Evolutionary conservation across 495 filamentous ascomycete species (phyloP).

Genomic region (Penicillium bovifimosum): DNA sequence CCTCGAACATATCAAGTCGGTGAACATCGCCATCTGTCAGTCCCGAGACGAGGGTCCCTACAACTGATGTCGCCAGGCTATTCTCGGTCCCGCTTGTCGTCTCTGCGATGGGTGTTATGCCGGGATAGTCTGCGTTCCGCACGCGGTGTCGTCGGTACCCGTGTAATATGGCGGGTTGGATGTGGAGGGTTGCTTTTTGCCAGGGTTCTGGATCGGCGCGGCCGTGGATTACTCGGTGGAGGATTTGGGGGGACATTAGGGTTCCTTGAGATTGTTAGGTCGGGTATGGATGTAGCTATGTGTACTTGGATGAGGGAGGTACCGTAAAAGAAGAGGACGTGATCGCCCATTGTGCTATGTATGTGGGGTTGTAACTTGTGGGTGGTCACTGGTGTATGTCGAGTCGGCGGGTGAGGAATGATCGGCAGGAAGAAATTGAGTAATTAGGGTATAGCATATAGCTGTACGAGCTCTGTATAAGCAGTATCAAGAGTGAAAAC

Average conservation of each 20-base stretch:
- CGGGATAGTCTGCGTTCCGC: slow-evolving; percentile 70
- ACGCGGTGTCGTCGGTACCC: slow-evolving; percentile 67
- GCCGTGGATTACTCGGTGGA: slow-evolving; percentile 77
- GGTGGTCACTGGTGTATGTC: background rate
- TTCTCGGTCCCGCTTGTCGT: background rate
- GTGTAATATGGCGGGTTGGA: slow-evolving; percentile 71
- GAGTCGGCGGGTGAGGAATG: background rate
- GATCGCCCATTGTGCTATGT: slow-evolving; percentile 33
- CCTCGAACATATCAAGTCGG: slow-evolving; percentile 81
- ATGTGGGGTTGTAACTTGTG: background rate
- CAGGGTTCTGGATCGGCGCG: slow-evolving; percentile 41
- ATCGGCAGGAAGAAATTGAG: no score
- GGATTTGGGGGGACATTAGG: slow-evolving; percentile 75
- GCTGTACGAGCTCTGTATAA: background rate
- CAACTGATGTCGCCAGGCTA: slow-evolving; percentile 44
- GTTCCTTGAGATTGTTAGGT: slow-evolving; percentile 23
- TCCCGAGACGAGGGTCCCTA: slow-evolving; percentile 75
- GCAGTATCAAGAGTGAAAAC: background rate
- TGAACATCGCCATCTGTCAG: slow-evolving; percentile 70
- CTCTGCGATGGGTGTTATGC: slow-evolving; percentile 50
- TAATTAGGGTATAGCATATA: no score
- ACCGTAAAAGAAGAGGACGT: slow-evolving; percentile 56
- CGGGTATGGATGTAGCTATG: background rate
- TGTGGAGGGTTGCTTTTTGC: slow-evolving; percentile 51
- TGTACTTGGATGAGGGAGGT: slow-evolving; percentile 17